These are phyloP conservation scores for Medicago lupulina DNA, from an alignment of 306 rosid genomes.

Conservation along the genomic window DNA sequence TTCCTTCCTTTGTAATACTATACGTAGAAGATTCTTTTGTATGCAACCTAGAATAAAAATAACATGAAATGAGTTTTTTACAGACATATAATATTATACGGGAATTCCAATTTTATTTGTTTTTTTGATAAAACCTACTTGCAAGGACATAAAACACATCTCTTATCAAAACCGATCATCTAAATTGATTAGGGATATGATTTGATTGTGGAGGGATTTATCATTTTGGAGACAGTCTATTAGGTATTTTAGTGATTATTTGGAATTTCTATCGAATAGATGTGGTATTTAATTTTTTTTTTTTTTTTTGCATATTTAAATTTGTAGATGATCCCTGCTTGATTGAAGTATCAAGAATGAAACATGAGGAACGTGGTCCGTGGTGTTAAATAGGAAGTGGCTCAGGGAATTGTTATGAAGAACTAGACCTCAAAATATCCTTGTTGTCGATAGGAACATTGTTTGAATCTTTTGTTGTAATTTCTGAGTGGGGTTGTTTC, in stretches of 20 bases:
- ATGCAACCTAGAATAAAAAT: constrained; percentile 10
- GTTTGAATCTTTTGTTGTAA: constrained; percentile 38
- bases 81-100: constrained; percentile 7
- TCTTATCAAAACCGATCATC: constrained; percentile 23
- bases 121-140: constrained; percentile 14
- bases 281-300: constrained; percentile 15
- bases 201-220: constrained; percentile 19
- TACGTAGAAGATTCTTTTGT: constrained; percentile 3
- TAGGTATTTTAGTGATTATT: constrained; percentile 6
- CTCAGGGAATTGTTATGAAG: not conserved
- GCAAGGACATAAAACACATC: not conserved
- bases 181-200: constrained; percentile 30
- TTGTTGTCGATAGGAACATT: constrained; percentile 36
- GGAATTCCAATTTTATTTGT: constrained; percentile 22
- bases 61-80: not conserved
- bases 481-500: constrained; percentile 36
- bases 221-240: constrained; percentile 27
- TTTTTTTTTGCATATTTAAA: too few relatives aligned
- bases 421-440: constrained; percentile 29
- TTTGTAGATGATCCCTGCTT: constrained; percentile 61
- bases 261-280: constrained; percentile 2
- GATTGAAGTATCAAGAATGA: constrained; percentile 45
- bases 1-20: constrained; percentile 5
- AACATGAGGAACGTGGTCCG: constrained; percentile 18
- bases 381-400: constrained; percentile 26